A percentile compares a stretch with the other conserved stretches of the same genome.
phyloP scores from a whole-genome alignment of 2,329 filamentous ascomycete genomes.

The Fusarium acutatum region DNA sequence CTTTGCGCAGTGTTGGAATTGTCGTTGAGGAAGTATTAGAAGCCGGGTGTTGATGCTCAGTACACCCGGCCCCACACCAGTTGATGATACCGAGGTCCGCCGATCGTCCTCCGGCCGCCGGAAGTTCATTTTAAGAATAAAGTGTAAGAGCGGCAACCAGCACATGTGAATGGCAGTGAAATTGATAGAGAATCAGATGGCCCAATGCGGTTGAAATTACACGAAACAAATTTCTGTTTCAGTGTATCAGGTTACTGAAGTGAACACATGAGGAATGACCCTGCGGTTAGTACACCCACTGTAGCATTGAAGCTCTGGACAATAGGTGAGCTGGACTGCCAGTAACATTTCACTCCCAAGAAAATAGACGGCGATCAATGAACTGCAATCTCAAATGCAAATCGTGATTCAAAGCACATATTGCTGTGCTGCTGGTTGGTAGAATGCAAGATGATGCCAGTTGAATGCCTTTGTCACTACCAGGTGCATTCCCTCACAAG shows the following conservation, averaged over 20 bases:
- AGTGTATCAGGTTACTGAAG: neutral
- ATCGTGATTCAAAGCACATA: neutral
- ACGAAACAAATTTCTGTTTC: neutral
- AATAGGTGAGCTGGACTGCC: neutral
- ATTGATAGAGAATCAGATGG: neutral
- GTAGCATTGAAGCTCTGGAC: neutral
- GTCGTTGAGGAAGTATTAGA: neutral
- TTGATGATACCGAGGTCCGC: conserved; percentile 28
- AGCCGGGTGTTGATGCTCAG: neutral
- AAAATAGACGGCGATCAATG: neutral
- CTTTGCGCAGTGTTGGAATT: neutral
- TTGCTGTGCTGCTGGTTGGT: neutral
- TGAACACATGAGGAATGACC: neutral
- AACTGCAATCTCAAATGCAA: neutral
- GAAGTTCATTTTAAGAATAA: neutral
- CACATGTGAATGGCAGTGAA: neutral
- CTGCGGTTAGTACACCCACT: neutral
- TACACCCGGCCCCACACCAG: neutral
- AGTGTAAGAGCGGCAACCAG: neutral
- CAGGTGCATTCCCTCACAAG: conserved; percentile 9
- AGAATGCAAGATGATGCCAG: conserved; percentile 7
- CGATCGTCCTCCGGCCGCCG: neutral
- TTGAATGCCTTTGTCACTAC: neutral
- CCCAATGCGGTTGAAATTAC: neutral
- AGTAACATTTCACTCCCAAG: neutral